Evolutionary conservation across 352 stramenopile species (phyloP).

Genomic region (Phytophthora fragariae): DNA sequence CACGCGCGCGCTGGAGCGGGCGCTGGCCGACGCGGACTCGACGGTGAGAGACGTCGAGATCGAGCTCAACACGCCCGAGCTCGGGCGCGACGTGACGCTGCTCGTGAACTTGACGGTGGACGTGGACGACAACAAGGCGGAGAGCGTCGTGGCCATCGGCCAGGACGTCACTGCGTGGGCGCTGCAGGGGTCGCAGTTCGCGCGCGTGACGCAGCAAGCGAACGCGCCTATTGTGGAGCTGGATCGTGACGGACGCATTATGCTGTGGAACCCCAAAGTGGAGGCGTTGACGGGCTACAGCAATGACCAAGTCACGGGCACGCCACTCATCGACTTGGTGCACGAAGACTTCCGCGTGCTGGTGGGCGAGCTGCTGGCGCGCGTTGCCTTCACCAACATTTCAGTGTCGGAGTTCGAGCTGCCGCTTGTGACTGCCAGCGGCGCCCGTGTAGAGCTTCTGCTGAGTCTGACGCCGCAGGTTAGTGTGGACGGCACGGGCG

Average conservation of each 20-base stretch:
- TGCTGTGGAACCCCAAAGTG: constrained; percentile 74
- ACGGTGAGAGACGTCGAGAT: constrained; percentile 52
- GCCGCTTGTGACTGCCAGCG: constrained; percentile 54
- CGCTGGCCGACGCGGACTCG: constrained; percentile 43
- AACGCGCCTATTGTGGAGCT: constrained; percentile 85
- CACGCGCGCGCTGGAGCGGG: constrained; percentile 29
- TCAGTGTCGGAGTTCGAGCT: constrained; percentile 64
- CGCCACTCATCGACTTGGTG: constrained; percentile 54
- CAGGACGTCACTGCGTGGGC: constrained; percentile 63
- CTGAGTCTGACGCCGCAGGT: constrained; percentile 66
- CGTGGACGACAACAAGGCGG: constrained; percentile 34
- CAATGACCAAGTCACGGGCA: constrained; percentile 55
- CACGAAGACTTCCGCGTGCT: constrained; percentile 54
- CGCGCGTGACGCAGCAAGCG: constrained; percentile 70
- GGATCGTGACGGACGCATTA: constrained; percentile 68
- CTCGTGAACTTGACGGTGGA: constrained; percentile 72
- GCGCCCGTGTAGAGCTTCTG: constrained; percentile 60
- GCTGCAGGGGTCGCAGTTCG: constrained; percentile 59
- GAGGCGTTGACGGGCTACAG: constrained; percentile 70
- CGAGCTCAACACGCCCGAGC: constrained; percentile 50
- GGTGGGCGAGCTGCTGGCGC: constrained; percentile 53
- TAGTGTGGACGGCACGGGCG: constrained; percentile 34
- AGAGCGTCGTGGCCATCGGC: constrained; percentile 49
- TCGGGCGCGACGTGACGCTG: constrained; percentile 56
- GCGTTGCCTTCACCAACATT: constrained; percentile 54